These are phyloP conservation scores for Flaveria sonorensis DNA, from an alignment of 129 eudicot genomes.

Conservation along the genomic window DNA sequence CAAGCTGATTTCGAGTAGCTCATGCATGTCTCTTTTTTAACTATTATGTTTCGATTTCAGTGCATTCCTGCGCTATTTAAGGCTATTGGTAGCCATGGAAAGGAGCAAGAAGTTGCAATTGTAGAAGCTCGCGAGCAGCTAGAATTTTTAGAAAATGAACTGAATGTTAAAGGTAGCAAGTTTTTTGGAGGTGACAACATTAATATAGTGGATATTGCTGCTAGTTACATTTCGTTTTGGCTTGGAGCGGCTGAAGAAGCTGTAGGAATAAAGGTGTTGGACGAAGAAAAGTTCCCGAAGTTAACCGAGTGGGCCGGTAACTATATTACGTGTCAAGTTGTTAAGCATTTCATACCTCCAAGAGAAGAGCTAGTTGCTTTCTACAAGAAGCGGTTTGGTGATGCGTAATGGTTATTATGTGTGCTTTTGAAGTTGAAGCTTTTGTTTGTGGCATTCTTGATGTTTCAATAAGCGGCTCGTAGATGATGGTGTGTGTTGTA, in stretches of 20 bases:
- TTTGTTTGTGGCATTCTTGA: neutral
- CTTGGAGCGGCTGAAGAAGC: slow-evolving; percentile 10
- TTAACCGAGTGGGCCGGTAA: neutral
- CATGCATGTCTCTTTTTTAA: too few relatives aligned
- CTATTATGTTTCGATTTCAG: neutral
- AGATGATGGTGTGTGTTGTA: neutral
- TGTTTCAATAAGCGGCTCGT: neutral
- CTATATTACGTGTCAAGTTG: neutral
- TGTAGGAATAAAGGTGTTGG: neutral
- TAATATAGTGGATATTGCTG: slow-evolving; percentile 10
- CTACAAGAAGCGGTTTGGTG: slow-evolving; percentile 4
- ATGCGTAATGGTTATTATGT: neutral
- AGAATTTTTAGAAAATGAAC: neutral
- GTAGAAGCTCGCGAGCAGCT: neutral
- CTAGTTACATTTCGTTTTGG: neutral
- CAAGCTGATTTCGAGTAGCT: too few relatives aligned
- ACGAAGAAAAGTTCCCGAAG: neutral
- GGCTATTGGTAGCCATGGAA: neutral
- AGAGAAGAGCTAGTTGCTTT: neutral
- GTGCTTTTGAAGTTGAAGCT: neutral
- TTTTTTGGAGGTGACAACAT: slow-evolving; percentile 8
- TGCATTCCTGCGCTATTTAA: neutral
- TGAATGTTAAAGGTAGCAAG: neutral
- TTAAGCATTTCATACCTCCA: slow-evolving; percentile 6
- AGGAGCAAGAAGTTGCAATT: neutral